Evolutionary conservation across 108 stramenopile species (phyloP).

Genomic region (Cyclostephanos invisitatus): DNA sequence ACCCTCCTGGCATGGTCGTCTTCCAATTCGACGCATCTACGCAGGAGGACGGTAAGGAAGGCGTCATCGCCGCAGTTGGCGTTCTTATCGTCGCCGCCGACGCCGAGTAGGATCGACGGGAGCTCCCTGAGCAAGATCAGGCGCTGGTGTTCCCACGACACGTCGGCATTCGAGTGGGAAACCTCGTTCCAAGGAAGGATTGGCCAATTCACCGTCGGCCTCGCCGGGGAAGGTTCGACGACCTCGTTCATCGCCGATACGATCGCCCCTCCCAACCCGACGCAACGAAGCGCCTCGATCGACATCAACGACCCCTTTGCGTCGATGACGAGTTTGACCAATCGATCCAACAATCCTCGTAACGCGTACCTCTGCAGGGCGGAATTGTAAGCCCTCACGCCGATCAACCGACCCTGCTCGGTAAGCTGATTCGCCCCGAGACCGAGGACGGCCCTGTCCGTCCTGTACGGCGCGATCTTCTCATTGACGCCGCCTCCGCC

Average conservation of each 20-base stretch:
- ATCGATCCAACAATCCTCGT: slow-evolving; percentile 58
- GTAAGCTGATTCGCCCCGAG: slow-evolving; percentile 69
- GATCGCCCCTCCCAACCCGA: slow-evolving; percentile 19
- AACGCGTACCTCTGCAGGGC: slow-evolving; percentile 78
- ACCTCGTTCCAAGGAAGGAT: slow-evolving; percentile 71
- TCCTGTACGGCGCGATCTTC: slow-evolving; percentile 22
- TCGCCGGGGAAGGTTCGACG: background rate
- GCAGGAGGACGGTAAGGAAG: slow-evolving; percentile 32
- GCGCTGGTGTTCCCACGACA: slow-evolving; percentile 63
- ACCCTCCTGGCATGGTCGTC: slow-evolving; percentile 64
- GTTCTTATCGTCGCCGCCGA: background rate
- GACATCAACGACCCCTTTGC: background rate
- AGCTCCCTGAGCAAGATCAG: slow-evolving; percentile 58
- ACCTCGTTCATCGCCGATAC: background rate
- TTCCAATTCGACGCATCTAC: slow-evolving; percentile 60
- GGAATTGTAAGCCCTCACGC: slow-evolving; percentile 75
- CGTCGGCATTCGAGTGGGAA: slow-evolving; percentile 25
- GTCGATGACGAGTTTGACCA: slow-evolving; percentile 12
- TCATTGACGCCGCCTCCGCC: background rate
- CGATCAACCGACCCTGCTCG: slow-evolving; percentile 57
- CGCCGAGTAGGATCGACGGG: slow-evolving; percentile 29
- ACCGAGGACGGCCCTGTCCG: slow-evolving; percentile 55
- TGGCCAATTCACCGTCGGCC: slow-evolving; percentile 54
- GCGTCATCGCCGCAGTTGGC: background rate
- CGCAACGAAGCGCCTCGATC: slow-evolving; percentile 19